Base-by-base conservation (phyloP, 495 filamentous ascomycete genomes). In the Aspergillus diversus region DNA sequence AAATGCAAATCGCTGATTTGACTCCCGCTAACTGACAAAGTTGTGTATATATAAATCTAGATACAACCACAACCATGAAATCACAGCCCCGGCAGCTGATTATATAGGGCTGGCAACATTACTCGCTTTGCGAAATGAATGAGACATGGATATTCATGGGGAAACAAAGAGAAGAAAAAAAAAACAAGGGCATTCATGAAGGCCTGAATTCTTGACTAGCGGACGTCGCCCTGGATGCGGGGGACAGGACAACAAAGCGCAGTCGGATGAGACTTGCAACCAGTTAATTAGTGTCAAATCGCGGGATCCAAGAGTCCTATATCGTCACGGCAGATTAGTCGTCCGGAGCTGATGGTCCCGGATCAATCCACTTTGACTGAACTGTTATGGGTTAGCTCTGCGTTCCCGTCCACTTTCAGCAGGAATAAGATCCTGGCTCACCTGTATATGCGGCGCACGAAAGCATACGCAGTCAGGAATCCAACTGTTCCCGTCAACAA, bases 381-480 rank as follows among this genome's bases (percentile, higher is more conserved):
- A 61, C 77, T 79, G 54, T 59, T 34, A 6, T n/a, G 34, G n/a
- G 55, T 67, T 59, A 67, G 65, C 49, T 46, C 34, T 46, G 13
- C 13, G 9, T 33, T 27, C 17, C 48, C 13, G n/a, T 1, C 4
- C 27, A 50, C 47, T 11, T 9, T 21, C 21, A 27, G 16, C n/a
- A 32, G 13, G 46, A 34, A 42, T 12, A 55, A 47, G 15, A 54
- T 33, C 31, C 32, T 33, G 31, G 80, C 87, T 77, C 74, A 92
- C 87, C 89, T 88, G 75, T 96, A 97, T 70, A 97, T 93, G 70
- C 91, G 86, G 71, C 92, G 82, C 42, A 97, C 87, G 81, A 97
- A 97, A 5, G 88, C 87, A 81, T 95, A 96, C 8, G 91, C 90
- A 15, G 90, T 88, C 76, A 97, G 75, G 70, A 96, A 96, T 11